phyloP scores from a whole-genome alignment of 371 early-diverging fungal species.

The Mucor circinelloides region DNA sequence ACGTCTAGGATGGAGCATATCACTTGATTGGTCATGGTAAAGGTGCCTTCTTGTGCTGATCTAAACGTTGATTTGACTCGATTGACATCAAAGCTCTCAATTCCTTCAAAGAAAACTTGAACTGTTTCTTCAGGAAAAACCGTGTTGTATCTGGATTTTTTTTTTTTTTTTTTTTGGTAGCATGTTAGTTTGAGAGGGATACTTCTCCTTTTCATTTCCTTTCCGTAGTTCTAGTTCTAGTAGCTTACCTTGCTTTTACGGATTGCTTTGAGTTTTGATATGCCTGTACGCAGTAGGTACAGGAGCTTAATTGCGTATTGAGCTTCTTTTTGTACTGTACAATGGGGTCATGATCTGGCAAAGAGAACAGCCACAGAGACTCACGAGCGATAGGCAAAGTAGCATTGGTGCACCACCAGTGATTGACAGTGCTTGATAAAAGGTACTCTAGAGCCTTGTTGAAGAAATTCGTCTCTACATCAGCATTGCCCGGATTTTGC shows the following conservation, averaged over 20 bases:
- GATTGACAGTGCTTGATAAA: conserved; percentile 25
- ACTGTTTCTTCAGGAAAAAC: conserved; percentile 39
- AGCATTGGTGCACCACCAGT: conserved; percentile 49
- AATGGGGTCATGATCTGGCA: conserved; percentile 47
- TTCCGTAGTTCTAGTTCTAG: background rate
- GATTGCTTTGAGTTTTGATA: conserved; percentile 38
- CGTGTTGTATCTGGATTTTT: conserved; percentile 33
- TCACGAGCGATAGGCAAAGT: conserved; percentile 38
- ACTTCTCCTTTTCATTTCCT: too few relatives aligned
- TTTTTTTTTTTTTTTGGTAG: too few relatives aligned
- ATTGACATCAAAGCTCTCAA: conserved; percentile 36
- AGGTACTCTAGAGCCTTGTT: conserved; percentile 42
- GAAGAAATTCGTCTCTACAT: conserved; percentile 40
- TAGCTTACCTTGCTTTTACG: conserved; percentile 30
- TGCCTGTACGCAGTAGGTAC: conserved; percentile 31
- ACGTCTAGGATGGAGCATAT: conserved; percentile 38
- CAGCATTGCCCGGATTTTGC: conserved; percentile 23
- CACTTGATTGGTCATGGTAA: conserved; percentile 16
- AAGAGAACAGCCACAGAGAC: conserved; percentile 50
- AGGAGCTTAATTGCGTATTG: conserved; percentile 28
- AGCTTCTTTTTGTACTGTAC: conserved; percentile 43
- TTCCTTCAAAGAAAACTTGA: conserved; percentile 30
- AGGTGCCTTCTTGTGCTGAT: background rate
- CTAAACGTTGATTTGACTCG: conserved; percentile 19
- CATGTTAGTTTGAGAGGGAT: too few relatives aligned